A percentile compares a stretch with the other conserved stretches of the same genome.
Evolutionary conservation across 768 basidiomycete genomes (phyloP).

Genomic region (Suillus variegatus): DNA sequence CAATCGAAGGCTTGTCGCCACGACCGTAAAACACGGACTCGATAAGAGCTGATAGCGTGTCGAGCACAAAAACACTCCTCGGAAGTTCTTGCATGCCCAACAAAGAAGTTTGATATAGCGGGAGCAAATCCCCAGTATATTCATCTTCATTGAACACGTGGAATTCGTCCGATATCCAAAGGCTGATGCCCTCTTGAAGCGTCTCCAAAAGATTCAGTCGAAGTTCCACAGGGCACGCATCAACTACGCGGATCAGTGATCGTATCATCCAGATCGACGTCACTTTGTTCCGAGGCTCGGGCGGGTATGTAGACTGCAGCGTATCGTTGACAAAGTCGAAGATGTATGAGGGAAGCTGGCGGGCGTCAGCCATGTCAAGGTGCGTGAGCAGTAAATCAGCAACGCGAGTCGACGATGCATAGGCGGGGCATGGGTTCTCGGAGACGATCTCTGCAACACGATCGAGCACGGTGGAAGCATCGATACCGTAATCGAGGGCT

Average conservation of each 20-base stretch:
- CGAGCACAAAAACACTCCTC: slow-evolving; percentile 39
- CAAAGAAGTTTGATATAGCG: slow-evolving; percentile 63
- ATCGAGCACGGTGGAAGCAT: slow-evolving; percentile 54
- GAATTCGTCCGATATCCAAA: slow-evolving; percentile 68
- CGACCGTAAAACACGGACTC: slow-evolving; percentile 60
- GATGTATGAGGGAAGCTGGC: slow-evolving; percentile 53
- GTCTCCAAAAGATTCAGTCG: slow-evolving; percentile 45
- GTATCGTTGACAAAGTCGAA: slow-evolving; percentile 63
- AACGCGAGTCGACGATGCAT: slow-evolving; percentile 49
- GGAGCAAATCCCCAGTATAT: slow-evolving; percentile 59
- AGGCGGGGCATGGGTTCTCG: slow-evolving; percentile 39
- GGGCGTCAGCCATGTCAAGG: slow-evolving; percentile 49
- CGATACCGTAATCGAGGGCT: slow-evolving; percentile 62
- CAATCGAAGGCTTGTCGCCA: slow-evolving; percentile 42
- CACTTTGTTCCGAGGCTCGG: slow-evolving; percentile 52
- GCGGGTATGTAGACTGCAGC: slow-evolving; percentile 65
- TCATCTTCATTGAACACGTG: slow-evolving; percentile 51
- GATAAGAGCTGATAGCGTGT: slow-evolving; percentile 50
- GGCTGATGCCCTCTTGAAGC: slow-evolving; percentile 53
- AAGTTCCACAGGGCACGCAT: slow-evolving; percentile 53
- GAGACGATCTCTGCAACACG: slow-evolving; percentile 51
- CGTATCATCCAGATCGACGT: slow-evolving; percentile 64
- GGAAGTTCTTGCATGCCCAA: slow-evolving; percentile 52
- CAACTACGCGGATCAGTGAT: slow-evolving; percentile 54
- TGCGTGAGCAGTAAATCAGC: slow-evolving; percentile 63